Base-by-base conservation (phyloP, 495 filamentous ascomycete species). In the Aspergillus saccharolyticus region DNA sequence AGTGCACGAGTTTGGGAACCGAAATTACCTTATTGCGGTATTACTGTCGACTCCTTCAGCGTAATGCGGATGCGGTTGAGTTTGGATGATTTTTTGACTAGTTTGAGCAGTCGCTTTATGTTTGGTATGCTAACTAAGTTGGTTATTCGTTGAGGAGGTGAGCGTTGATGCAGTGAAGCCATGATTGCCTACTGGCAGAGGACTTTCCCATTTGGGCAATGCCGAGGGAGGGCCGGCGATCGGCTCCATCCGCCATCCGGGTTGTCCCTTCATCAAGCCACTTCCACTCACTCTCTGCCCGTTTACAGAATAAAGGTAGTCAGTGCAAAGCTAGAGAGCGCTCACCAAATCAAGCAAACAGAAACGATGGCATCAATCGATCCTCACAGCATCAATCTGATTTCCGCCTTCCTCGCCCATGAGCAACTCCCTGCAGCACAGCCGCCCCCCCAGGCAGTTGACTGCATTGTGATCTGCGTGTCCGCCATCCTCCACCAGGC, bases 391-490 rank as follows among this genome's bases (percentile, higher is more conserved):
- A 66, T 70, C 59, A 70, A 71, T 47, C 44, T 60, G 30, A 12
- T 69, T 3, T 52, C 65, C 42, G 18, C 42, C 9, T 71, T 67
- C 19, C 64, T 69, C 44, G 61, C 64, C 45, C 50, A 69, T 52
- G 39, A 57, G 24, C 59, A 70, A 44, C 22, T 52, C 42, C 42
- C 54, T 9, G 6, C 24, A 2, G 17, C 18, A 19, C 55, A 49
- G 6, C 20, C 55, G 44, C 45, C 20, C 39, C 30, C 50, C 21
- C 15, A 43, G 4, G 42, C 62, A 8, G 61, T 62, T 12, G 63
- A 70, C 43, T 56, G 58, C 52, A 73, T 75, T 47, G 59, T 73
- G 16, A 55, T 69, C 28, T 71, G 64, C 52, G 66, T 47, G 9
- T 67, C 63, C 20, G 54, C 67, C 3, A 56, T 70, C 30, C 61